These are phyloP conservation scores for Calonectria naviculata DNA, from an alignment of 2,329 filamentous ascomycete genomes.

Conservation along the genomic window DNA sequence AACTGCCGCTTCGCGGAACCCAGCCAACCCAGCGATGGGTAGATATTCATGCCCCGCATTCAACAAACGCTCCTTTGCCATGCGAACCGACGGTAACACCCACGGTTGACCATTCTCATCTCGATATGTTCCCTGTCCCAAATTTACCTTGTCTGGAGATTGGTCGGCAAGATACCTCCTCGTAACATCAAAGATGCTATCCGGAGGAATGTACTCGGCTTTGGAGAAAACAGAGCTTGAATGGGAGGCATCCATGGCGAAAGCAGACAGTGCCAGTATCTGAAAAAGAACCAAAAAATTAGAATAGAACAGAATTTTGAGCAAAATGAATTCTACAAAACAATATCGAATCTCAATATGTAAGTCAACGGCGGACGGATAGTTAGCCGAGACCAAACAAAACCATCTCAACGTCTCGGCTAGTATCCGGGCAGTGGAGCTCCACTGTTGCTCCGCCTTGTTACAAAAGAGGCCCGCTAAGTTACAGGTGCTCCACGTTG, in stretches of 20 bases:
- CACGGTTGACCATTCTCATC: conserved; percentile 20
- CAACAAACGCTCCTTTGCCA: conserved; percentile 9
- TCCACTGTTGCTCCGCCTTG: neutral
- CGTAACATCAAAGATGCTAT: conserved; percentile 24
- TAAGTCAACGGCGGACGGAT: neutral
- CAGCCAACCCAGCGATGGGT: conserved; percentile 10
- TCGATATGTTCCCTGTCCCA: conserved; percentile 20
- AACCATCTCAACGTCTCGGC: neutral
- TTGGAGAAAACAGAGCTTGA: conserved; percentile 3
- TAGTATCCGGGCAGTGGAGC: neutral
- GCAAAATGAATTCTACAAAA: neutral
- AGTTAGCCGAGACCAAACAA: neutral
- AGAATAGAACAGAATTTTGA: neutral
- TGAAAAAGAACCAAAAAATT: neutral
- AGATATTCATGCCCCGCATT: conserved; percentile 20
- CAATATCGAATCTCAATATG: neutral
- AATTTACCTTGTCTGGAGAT: conserved; percentile 9
- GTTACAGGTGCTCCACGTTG: neutral
- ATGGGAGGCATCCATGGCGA: neutral
- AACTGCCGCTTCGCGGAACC: conserved; percentile 19
- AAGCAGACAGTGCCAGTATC: neutral
- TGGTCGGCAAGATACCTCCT: conserved; percentile 12
- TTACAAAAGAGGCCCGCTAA: neutral
- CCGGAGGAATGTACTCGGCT: conserved; percentile 9
- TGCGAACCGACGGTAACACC: conserved; percentile 18